Evolutionary conservation across 2,329 filamentous ascomycete genomes (phyloP).

Genomic region (Podosphaera fusca): DNA sequence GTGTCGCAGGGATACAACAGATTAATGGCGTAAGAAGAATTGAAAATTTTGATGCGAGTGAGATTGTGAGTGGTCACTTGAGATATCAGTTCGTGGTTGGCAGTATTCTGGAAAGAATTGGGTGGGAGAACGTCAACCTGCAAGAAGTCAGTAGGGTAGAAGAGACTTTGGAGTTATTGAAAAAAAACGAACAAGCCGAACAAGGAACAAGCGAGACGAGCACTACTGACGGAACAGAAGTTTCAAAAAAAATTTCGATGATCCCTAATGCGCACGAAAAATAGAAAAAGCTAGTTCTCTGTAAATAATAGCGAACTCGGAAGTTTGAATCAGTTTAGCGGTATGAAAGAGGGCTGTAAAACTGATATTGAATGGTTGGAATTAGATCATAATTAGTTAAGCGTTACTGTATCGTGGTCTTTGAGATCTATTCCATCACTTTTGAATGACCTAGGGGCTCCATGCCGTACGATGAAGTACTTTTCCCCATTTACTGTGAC

Average conservation of each 20-base stretch:
- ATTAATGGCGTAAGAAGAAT: slow-evolving; percentile 45
- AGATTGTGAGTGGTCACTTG: slow-evolving; percentile 43
- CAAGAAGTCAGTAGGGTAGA: slow-evolving; percentile 24
- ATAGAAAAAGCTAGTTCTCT: no score
- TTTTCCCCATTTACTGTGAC: background rate
- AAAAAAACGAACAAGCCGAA: slow-evolving; percentile 20
- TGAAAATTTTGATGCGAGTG: slow-evolving; percentile 34
- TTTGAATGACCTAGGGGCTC: background rate
- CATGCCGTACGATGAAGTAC: background rate
- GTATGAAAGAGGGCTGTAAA: no score
- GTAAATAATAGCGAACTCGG: background rate
- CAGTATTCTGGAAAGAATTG: slow-evolving; percentile 39
- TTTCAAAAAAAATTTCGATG: no score
- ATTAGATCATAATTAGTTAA: no score
- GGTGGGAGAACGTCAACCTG: slow-evolving; percentile 31
- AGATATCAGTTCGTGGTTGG: slow-evolving; percentile 47
- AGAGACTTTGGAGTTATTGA: slow-evolving; percentile 19
- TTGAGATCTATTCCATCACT: no score
- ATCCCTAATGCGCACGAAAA: no score
- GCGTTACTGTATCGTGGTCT: no score
- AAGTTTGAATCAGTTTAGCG: background rate
- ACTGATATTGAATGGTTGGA: no score
- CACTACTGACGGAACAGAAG: no score
- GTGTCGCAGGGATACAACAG: slow-evolving; percentile 62
- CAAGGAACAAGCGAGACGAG: no score